Evolutionary conservation across 139 green algal genomes (phyloP), one percentile per base, ranked within the genome.

Genomic region (Chlorella sp.): DNA sequence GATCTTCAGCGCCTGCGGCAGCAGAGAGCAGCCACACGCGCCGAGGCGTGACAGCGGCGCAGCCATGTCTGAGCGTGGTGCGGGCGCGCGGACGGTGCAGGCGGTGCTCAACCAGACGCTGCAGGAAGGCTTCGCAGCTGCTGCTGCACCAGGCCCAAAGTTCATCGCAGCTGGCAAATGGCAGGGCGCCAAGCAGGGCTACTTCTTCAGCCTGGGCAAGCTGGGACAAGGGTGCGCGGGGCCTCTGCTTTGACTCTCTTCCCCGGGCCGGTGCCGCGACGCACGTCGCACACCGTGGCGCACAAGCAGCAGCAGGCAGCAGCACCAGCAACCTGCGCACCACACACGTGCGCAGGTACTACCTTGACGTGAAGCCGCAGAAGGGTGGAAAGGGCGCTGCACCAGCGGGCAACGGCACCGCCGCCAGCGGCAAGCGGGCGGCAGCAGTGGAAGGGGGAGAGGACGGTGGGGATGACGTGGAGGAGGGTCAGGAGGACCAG

Each of bases 211-310:
- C 20, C 75, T 63, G 1, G 88, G 84, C 5, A 33, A 76, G 0
- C 42, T 77, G 49, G 91, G 91, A 51, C 51, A 84, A 1, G 91
- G 91, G 85, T 93, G 74, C 60, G 87, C 61, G 35, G 4, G 29
- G 31, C 62, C 35, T 3, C 42, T 24, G 3, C 27, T 49, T n/a
- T n/a, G n/a, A n/a, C n/a, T n/a, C n/a, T n/a, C n/a, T n/a, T n/a
- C n/a, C n/a, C n/a, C n/a, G n/a, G n/a, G n/a, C n/a, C n/a, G n/a
- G n/a, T n/a, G n/a, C n/a, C n/a, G n/a, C n/a, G n/a, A n/a, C n/a
- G n/a, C n/a, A n/a, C n/a, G n/a, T n/a, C n/a, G n/a, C n/a, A n/a
- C n/a, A n/a, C n/a, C n/a, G n/a, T n/a, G n/a, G n/a, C n/a, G n/a
- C n/a, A n/a, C 2, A 34, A 4, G 26, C 51, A 22, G 14, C 10